Percentiles rank a stretch among this genome's conserved stretches.
phyloP scores from a whole-genome alignment of 139 green algal genomes.

The Chlorella sp. region DNA sequence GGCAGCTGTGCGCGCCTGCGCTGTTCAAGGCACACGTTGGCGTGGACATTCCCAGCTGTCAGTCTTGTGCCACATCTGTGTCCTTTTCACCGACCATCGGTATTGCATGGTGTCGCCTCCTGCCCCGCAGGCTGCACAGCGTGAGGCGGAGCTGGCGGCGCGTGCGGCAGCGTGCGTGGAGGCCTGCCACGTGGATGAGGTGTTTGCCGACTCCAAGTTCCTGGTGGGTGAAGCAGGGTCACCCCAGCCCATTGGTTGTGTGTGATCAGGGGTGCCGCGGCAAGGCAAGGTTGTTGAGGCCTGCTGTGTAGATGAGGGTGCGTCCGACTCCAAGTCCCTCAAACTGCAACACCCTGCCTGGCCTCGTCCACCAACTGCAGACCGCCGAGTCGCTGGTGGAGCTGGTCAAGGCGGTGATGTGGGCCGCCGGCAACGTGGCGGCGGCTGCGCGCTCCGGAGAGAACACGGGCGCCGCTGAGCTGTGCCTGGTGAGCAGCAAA shows the following conservation, averaged over 20 bases:
- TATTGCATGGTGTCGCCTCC: neutral
- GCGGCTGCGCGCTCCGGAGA: constrained; percentile 52
- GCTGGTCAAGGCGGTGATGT: constrained; percentile 86
- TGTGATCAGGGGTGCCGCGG: no score
- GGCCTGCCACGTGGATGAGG: constrained; percentile 83
- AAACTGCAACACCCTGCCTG: no score
- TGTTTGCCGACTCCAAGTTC: constrained; percentile 93
- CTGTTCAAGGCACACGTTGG: no score
- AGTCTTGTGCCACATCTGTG: no score
- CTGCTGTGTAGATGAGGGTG: neutral
- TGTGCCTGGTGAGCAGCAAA: constrained; percentile 69
- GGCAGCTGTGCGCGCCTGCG: no score
- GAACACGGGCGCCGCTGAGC: constrained; percentile 67
- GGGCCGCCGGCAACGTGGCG: constrained; percentile 60
- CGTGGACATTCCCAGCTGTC: no score
- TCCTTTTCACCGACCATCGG: no score
- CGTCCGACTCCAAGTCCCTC: no score
- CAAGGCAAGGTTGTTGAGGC: no score
- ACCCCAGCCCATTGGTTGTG: no score
- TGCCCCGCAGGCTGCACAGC: constrained; percentile 13
- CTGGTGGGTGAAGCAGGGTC: constrained; percentile 68
- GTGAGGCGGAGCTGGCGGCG: constrained; percentile 50
- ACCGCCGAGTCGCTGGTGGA: constrained; percentile 75
- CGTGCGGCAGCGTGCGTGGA: constrained; percentile 51
- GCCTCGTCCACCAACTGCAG: neutral